Evolutionary conservation across 208 protist species (phyloP).

Genomic region (Acanthamoeba lenticulata): DNA sequence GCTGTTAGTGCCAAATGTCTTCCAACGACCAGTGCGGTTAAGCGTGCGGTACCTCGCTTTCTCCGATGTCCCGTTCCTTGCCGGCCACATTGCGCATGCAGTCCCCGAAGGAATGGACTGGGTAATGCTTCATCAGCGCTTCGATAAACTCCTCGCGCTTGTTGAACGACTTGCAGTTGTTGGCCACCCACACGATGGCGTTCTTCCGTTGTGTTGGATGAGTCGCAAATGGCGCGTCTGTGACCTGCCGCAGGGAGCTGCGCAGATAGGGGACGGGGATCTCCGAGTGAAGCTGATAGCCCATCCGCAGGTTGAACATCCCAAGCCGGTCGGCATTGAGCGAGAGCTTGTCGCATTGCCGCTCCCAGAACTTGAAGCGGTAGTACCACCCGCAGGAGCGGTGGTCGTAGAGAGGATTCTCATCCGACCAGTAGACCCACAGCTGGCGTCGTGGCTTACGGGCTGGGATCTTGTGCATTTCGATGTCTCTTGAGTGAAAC

Average conservation of each 20-base stretch:
- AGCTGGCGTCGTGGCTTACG: not conserved
- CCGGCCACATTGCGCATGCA: slow-evolving; percentile 26
- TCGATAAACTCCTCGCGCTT: slow-evolving; percentile 23
- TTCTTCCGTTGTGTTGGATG: not conserved
- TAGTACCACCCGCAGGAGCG: slow-evolving; percentile 42
- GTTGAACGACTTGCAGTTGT: slow-evolving; percentile 48
- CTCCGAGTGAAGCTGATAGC: slow-evolving; percentile 19
- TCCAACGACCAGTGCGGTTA: not conserved
- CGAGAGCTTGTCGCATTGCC: slow-evolving; percentile 49
- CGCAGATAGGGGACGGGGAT: not conserved
- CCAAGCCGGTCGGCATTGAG: not conserved
- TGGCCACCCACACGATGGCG: slow-evolving; percentile 55
- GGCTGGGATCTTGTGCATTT: not conserved
- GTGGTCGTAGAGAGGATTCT: slow-evolving; percentile 51
- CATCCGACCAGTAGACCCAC: slow-evolving; percentile 37
- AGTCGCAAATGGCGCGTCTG: not conserved
- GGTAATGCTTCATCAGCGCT: slow-evolving; percentile 59
- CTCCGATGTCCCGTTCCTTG: not conserved
- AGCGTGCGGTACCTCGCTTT: not conserved
- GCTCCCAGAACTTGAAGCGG: not conserved
- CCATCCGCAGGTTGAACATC: slow-evolving; percentile 35
- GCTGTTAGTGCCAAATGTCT: not conserved
- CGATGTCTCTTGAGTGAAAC: not conserved
- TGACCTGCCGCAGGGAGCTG: not conserved
- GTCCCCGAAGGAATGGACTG: slow-evolving; percentile 8